Percentiles rank a stretch among this genome's conserved stretches.
phyloP scores from a whole-genome alignment of 2,329 filamentous ascomycete species.

The Diaporthe eres region DNA sequence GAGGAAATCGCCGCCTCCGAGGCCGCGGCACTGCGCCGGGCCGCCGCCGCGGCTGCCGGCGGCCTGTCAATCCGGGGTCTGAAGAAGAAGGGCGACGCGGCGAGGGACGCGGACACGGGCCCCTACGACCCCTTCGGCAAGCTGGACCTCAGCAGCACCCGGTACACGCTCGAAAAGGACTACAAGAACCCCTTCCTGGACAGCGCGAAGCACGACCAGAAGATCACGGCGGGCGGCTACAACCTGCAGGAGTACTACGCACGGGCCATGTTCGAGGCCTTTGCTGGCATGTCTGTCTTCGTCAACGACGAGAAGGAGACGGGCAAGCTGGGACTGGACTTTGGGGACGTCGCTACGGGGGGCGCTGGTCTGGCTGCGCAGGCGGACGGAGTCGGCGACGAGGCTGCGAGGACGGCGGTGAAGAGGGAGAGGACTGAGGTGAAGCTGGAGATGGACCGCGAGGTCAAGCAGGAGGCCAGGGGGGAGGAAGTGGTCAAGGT shows the following conservation, averaged over 20 bases:
- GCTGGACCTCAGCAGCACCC: slow-evolving; percentile 75
- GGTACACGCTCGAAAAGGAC: slow-evolving; percentile 77
- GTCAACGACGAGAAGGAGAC: slow-evolving; percentile 80
- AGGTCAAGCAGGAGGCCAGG: slow-evolving; percentile 62
- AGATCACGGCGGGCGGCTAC: slow-evolving; percentile 85
- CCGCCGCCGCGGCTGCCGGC: slow-evolving; percentile 43
- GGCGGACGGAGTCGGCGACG: slow-evolving; percentile 44
- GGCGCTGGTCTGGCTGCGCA: slow-evolving; percentile 50
- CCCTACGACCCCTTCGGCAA: slow-evolving; percentile 93
- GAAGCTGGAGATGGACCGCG: slow-evolving; percentile 64
- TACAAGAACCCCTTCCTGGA: slow-evolving; percentile 86
- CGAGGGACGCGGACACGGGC: slow-evolving; percentile 65
- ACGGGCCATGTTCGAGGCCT: slow-evolving; percentile 88
- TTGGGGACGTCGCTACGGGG: slow-evolving; percentile 52
- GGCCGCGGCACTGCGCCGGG: slow-evolving; percentile 52
- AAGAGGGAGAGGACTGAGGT: slow-evolving; percentile 48
- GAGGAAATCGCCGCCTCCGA: slow-evolving; percentile 53
- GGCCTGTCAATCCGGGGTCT: slow-evolving; percentile 83
- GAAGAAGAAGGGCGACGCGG: slow-evolving; percentile 63
- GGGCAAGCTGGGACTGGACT: slow-evolving; percentile 51
- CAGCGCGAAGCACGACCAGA: slow-evolving; percentile 73
- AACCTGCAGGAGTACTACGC: slow-evolving; percentile 85
- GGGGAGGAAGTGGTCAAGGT: slow-evolving; percentile 51
- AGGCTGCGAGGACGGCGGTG: slow-evolving; percentile 54
- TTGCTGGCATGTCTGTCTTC: slow-evolving; percentile 89